Percentiles rank a stretch among this genome's conserved stretches.
phyloP scores from a whole-genome alignment of 495 filamentous ascomycete species.

The Trichoderma virens region DNA sequence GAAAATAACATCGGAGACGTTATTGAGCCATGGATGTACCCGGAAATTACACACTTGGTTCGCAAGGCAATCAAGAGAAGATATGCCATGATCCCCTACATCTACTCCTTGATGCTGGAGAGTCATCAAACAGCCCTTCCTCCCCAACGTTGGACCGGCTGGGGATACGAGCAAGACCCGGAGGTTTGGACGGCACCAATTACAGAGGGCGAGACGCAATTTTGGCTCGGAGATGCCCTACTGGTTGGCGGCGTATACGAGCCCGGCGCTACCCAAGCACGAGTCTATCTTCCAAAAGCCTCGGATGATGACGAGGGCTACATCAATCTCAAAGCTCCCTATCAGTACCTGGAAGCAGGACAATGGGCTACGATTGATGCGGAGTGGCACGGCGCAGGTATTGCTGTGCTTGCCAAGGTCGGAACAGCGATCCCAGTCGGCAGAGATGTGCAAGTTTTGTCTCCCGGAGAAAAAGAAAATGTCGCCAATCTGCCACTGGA shows the following conservation, averaged over 20 bases:
- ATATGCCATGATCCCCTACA: slow-evolving; percentile 62
- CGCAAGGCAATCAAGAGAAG: slow-evolving; percentile 57
- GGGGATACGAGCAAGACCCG: slow-evolving; percentile 57
- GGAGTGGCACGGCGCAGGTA: slow-evolving; percentile 47
- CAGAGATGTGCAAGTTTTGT: slow-evolving; percentile 47
- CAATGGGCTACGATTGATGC: slow-evolving; percentile 53
- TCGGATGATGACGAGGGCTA: slow-evolving; percentile 45
- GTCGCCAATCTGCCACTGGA: slow-evolving; percentile 48
- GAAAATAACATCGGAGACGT: slow-evolving; percentile 55
- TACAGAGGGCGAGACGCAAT: slow-evolving; percentile 54
- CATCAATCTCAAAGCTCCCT: slow-evolving; percentile 53
- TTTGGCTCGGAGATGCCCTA: slow-evolving; percentile 62
- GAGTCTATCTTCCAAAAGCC: slow-evolving; percentile 52
- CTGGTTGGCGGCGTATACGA: slow-evolving; percentile 60
- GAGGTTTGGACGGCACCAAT: slow-evolving; percentile 50
- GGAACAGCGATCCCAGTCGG: slow-evolving; percentile 54
- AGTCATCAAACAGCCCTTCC: slow-evolving; percentile 50
- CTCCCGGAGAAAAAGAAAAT: slow-evolving; percentile 47
- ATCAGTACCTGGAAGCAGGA: slow-evolving; percentile 49
- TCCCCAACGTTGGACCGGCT: slow-evolving; percentile 60
- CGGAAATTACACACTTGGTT: slow-evolving; percentile 50
- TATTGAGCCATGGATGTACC: slow-evolving; percentile 69
- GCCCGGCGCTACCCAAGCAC: slow-evolving; percentile 41
- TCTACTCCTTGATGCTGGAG: slow-evolving; percentile 54
- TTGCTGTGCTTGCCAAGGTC: slow-evolving; percentile 54